Conservation (phyloP, 2,329 filamentous ascomycete genomes). For the Escovopsis weberi region DNA sequence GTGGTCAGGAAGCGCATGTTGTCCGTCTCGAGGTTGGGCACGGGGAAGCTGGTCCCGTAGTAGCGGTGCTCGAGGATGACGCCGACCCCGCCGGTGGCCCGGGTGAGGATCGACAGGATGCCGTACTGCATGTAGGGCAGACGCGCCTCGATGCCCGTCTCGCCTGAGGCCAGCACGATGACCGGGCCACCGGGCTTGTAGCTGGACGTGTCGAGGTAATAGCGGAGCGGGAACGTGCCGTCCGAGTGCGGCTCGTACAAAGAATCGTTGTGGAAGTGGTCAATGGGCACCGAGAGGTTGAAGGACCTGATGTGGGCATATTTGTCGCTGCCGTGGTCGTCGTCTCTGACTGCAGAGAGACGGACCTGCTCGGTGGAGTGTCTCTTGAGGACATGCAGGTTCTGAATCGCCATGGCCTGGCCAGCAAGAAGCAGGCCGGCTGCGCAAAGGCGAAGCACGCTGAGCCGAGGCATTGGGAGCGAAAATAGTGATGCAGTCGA, state of each 20-base stretch:
- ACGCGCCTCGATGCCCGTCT: constrained; percentile 25
- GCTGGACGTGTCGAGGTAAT: constrained; percentile 68
- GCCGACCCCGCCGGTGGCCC: constrained; percentile 58
- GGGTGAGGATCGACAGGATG: constrained; percentile 54
- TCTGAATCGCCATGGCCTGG: too few species aligned
- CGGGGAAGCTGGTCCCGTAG: constrained; percentile 65
- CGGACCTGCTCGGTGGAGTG: too few species aligned
- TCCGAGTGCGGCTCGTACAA: constrained; percentile 63
- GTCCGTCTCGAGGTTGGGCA: constrained; percentile 46
- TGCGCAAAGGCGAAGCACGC: too few species aligned
- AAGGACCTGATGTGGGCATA: constrained; percentile 7
- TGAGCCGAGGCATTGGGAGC: too few species aligned
- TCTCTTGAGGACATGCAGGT: too few species aligned
- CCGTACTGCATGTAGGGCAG: constrained; percentile 64
- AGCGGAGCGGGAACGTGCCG: constrained; percentile 54
- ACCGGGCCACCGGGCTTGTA: constrained; percentile 70
- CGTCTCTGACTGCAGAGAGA: too few species aligned
- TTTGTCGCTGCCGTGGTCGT: too few species aligned
- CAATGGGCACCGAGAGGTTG: constrained; percentile 40
- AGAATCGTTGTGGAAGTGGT: constrained; percentile 73
- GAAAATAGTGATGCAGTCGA: too few species aligned
- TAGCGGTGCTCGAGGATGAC: constrained; percentile 80
- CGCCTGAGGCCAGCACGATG: constrained; percentile 54
- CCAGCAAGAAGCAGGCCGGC: too few species aligned
- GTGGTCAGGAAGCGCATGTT: constrained; percentile 72